Percentiles rank a stretch among this genome's conserved stretches.
Conservation (phyloP, 2,329 filamentous ascomycete genomes). For the Cladosporium oxysporum region DNA sequence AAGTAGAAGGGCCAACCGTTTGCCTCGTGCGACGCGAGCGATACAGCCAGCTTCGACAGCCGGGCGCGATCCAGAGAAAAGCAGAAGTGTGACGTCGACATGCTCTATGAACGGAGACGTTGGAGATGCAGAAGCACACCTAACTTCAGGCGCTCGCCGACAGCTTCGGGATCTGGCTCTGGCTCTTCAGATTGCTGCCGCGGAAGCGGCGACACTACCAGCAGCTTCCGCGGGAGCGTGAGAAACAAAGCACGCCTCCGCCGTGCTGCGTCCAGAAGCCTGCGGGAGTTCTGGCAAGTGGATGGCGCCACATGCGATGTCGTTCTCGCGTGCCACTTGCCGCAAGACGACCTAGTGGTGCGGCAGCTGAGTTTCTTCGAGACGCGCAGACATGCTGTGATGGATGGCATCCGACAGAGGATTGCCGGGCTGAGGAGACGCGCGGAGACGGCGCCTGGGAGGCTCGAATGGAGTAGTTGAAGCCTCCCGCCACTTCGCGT, state of each 20-base stretch:
- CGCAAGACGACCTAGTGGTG: conserved; percentile 1
- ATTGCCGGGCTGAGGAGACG: conserved; percentile 27
- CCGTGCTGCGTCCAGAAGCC: conserved; percentile 19
- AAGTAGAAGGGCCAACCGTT: conserved; percentile 30
- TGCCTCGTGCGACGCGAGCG: conserved; percentile 6
- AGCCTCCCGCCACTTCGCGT: neutral
- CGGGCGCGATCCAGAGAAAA: neutral
- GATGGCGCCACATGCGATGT: conserved; percentile 23
- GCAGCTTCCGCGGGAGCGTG: neutral
- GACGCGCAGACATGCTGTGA: conserved; percentile 23
- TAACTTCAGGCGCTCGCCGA: conserved; percentile 5
- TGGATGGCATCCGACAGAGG: conserved; percentile 27
- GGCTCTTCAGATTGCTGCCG: neutral
- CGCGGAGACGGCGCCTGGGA: conserved; percentile 27
- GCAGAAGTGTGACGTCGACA: conserved; percentile 5
- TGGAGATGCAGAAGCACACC: conserved; percentile 14
- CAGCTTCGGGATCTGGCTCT: neutral
- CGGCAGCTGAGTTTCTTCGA: conserved; percentile 6
- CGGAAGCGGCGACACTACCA: neutral
- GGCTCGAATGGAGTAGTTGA: conserved; percentile 18
- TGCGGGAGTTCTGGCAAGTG: conserved; percentile 17
- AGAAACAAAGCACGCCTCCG: neutral
- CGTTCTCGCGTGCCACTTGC: conserved; percentile 15
- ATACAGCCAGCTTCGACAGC: neutral
- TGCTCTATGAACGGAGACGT: conserved; percentile 12